Base-by-base conservation (phyloP, 2,329 filamentous ascomycete species). In the Akanthomyces dipterigenus region DNA sequence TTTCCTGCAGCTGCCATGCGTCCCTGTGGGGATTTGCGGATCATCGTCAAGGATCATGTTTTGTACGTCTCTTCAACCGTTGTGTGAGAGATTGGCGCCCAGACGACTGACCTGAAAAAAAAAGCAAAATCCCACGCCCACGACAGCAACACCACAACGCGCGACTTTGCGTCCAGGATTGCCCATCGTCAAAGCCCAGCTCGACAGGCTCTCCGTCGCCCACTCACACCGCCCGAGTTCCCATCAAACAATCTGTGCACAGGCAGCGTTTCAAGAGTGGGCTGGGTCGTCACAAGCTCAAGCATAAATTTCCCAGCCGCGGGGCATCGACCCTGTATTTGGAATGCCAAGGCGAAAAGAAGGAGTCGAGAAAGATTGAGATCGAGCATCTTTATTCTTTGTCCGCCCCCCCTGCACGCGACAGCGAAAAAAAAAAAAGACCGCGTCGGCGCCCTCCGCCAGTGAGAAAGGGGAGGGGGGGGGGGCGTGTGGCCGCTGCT, bases 21-120 rank as follows among this genome's bases (percentile, higher is more conserved):
- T 22, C 48, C 28, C 57, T 24, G 57, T 46, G 57, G 48, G 20
- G 57, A 51, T 59, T 42, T 36, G 57, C 57, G 28, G 57, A 60
- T 53, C 40, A 45, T 36, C 49, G 28, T 28, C 48, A 45, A 45
- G 57, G 57, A 53, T 51, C 36, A 36, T 22, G 31, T 34, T n/a
- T n/a, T 34, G 31, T 7, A 7, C 40, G 40, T 24, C 9, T 20
- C 12, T 16, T 28, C 20, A n/a, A n/a, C n/a, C n/a, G n/a, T n/a
- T n/a, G n/a, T n/a, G n/a, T n/a, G n/a, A n/a, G n/a, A n/a, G n/a
- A n/a, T n/a, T n/a, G n/a, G 54, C 14, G 2, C 26, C 9, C 16
- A 31, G 14, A 34, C 11, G 22, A 36, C 28, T 34, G 28, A 28
- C 48, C 28, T 28, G 36, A 36, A 14, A 38, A 16, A 38, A 38